Conservation (phyloP, 345 rosid genomes). For the Eucalyptus rudis region DNA sequence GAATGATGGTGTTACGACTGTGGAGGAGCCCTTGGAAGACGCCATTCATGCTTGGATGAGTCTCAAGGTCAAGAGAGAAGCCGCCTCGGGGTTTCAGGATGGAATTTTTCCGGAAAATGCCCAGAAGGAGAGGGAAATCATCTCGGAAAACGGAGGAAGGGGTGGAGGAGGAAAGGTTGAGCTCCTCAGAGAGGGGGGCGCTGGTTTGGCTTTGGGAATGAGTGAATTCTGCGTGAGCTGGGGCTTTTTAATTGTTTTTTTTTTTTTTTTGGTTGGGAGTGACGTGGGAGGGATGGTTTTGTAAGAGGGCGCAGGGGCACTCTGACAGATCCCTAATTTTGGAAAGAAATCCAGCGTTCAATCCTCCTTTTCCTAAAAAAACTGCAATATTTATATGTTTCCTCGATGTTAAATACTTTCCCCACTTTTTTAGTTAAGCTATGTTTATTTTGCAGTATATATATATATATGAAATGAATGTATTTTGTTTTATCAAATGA, state of each 20-base stretch:
- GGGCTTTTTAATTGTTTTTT: not conserved
- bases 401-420: too few species aligned
- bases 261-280: too few species aligned
- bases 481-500: too few species aligned
- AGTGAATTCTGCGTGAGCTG: not conserved
- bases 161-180: not conserved
- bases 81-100: not conserved
- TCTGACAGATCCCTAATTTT: too few species aligned
- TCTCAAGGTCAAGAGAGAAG: not conserved
- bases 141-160: not conserved
- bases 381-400: too few species aligned
- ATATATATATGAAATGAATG: too few species aligned
- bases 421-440: too few species aligned
- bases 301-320: too few species aligned
- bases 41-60: not conserved
- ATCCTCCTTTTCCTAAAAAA: too few species aligned
- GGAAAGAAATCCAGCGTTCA: too few species aligned
- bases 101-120: not conserved
- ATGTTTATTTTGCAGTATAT: too few species aligned
- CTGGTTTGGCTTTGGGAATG: not conserved
- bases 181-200: not conserved
- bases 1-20: not conserved
- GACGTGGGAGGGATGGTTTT: too few species aligned
- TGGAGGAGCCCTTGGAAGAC: not conserved
- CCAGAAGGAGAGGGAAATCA: not conserved